phyloP scores from a whole-genome alignment of 768 basidiomycete species.

The Podaxis sp. region DNA sequence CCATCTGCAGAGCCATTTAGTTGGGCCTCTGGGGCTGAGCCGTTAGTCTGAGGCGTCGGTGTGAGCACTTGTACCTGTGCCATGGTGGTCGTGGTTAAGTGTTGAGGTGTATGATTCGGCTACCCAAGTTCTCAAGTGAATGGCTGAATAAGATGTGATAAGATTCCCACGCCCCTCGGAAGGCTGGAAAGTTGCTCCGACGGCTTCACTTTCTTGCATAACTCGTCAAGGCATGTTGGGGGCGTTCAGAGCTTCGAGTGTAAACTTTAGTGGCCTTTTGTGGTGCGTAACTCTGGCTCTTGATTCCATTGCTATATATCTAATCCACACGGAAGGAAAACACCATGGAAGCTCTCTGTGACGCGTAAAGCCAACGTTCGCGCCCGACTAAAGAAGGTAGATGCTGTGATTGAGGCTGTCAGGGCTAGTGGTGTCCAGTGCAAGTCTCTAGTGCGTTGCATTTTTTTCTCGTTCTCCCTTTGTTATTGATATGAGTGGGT shows the following conservation, averaged over 20 bases:
- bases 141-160: neutral
- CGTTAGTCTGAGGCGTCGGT: neutral
- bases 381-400: constrained; percentile 86
- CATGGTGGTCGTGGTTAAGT: constrained; percentile 19
- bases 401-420: constrained; percentile 89
- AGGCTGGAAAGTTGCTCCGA: constrained; percentile 3
- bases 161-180: constrained; percentile 31
- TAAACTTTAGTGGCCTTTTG: constrained; percentile 74
- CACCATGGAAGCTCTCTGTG: constrained; percentile 87
- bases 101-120: constrained; percentile 5
- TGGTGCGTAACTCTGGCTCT: constrained; percentile 53
- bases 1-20: constrained; percentile 41
- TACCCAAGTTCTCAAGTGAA: neutral
- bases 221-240: constrained; percentile 65
- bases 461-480: neutral
- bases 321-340: constrained; percentile 63
- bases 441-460: constrained; percentile 63
- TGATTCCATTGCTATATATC: neutral
- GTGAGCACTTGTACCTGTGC: constrained; percentile 37
- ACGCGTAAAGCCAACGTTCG: constrained; percentile 94
- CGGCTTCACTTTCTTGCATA: constrained; percentile 13
- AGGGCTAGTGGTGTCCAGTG: constrained; percentile 80
- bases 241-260: constrained; percentile 73
- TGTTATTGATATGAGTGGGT: neutral
- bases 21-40: neutral